Percentiles rank a stretch among this genome's conserved stretches.
phyloP scores from a whole-genome alignment of 805 yeast genomes.

The Suhomyces faveliae region DNA sequence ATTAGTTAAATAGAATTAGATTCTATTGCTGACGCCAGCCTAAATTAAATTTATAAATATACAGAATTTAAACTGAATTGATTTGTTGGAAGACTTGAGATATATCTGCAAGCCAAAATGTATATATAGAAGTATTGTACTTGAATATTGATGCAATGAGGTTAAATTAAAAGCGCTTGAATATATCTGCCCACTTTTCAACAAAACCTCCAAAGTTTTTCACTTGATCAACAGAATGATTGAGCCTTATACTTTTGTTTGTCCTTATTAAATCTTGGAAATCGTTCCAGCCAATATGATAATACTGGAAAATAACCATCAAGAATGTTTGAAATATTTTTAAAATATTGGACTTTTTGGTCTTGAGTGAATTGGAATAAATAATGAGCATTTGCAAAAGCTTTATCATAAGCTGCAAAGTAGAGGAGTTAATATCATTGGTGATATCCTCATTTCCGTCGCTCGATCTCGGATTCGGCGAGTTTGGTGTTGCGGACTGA shows the following conservation, averaged over 20 bases:
- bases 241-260: constrained; percentile 39
- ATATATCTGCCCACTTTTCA: constrained; percentile 36
- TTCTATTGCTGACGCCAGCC: too few relatives aligned
- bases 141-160: background rate
- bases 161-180: constrained; percentile 21
- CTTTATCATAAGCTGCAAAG: constrained; percentile 29
- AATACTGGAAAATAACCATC: constrained; percentile 33
- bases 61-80: too few relatives aligned
- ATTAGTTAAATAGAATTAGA: too few relatives aligned
- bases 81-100: background rate
- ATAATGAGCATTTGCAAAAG: constrained; percentile 35
- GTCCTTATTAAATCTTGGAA: constrained; percentile 30
- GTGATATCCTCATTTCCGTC: background rate
- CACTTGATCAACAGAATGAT: constrained; percentile 31
- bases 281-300: constrained; percentile 44
- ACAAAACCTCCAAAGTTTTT: constrained; percentile 36
- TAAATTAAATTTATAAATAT: too few relatives aligned
- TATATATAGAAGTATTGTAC: background rate
- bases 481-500: background rate
- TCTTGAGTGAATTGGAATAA: constrained; percentile 33
- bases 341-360: constrained; percentile 26
- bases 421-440: constrained; percentile 23
- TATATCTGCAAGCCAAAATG: background rate
- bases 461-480: constrained; percentile 7
- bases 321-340: constrained; percentile 34